phyloP scores from a whole-genome alignment of 2,329 filamentous ascomycete species.

The Scedosporium boydii region DNA sequence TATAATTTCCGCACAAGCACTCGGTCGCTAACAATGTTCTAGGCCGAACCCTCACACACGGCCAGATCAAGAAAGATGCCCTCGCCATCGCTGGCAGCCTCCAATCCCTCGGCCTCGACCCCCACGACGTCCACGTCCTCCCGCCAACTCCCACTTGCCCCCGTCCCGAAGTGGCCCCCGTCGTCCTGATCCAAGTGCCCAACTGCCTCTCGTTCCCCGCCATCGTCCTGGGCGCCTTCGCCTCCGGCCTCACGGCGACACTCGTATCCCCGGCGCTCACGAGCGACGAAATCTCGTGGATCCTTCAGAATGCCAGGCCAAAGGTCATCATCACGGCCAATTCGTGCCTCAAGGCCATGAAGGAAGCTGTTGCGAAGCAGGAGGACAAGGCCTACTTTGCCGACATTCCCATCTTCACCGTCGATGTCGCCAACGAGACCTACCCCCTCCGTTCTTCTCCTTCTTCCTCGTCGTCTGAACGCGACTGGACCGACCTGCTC shows the following conservation, averaged over 20 bases:
- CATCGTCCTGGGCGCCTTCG: slow-evolving; percentile 25
- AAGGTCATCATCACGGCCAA: slow-evolving; percentile 26
- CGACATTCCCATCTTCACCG: slow-evolving; percentile 51
- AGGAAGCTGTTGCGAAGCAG: slow-evolving; percentile 22
- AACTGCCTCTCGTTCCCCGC: slow-evolving; percentile 30
- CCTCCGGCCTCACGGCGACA: slow-evolving; percentile 29
- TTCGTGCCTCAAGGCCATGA: slow-evolving; percentile 21
- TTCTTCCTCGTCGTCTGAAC: slow-evolving; percentile 7
- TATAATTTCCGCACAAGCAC: neutral
- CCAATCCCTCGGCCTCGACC: slow-evolving; percentile 24
- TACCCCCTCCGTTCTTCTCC: slow-evolving; percentile 20
- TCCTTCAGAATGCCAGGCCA: slow-evolving; percentile 29
- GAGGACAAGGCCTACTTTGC: slow-evolving; percentile 21
- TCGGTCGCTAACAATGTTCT: neutral
- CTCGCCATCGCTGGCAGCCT: slow-evolving; percentile 26
- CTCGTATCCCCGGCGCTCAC: slow-evolving; percentile 30
- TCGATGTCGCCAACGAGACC: slow-evolving; percentile 22
- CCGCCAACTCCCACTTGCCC: slow-evolving; percentile 28
- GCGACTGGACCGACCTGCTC: slow-evolving; percentile 56
- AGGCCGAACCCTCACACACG: slow-evolving; percentile 27
- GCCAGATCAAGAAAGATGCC: slow-evolving; percentile 22
- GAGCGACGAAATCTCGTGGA: slow-evolving; percentile 28
- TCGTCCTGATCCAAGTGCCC: slow-evolving; percentile 31
- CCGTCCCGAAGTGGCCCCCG: slow-evolving; percentile 26
- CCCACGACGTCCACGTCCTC: slow-evolving; percentile 21